Percentiles rank a stretch among this genome's conserved stretches.
Conservation (phyloP, 2,329 filamentous ascomycete species). For the Ilyonectria destructans region DNA sequence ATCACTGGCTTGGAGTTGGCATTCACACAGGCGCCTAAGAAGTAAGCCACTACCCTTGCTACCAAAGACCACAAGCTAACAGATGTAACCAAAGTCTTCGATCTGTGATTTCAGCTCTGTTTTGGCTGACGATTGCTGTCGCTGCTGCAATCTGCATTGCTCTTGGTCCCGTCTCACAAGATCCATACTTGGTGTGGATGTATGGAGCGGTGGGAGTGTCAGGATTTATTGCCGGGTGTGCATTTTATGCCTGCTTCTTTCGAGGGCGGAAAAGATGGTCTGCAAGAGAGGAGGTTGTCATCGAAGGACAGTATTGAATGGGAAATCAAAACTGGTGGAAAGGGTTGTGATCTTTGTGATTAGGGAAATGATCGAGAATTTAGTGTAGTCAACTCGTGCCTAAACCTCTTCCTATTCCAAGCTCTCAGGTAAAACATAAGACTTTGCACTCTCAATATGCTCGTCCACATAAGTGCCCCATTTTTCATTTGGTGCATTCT, state of each 20-base stretch:
- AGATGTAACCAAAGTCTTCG: slow-evolving; percentile 11
- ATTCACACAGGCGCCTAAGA: slow-evolving; percentile 33
- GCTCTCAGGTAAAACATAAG: no score
- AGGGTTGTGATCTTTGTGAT: no score
- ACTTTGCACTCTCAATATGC: no score
- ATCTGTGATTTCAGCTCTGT: slow-evolving; percentile 29
- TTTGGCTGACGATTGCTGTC: slow-evolving; percentile 34
- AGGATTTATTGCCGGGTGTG: slow-evolving; percentile 29
- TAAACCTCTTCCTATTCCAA: no score
- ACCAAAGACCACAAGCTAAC: not conserved
- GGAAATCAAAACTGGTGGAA: not conserved
- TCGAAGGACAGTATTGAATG: slow-evolving; percentile 15
- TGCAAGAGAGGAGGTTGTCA: slow-evolving; percentile 9
- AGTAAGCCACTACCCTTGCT: not conserved
- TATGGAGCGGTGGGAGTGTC: slow-evolving; percentile 33
- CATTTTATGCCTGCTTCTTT: slow-evolving; percentile 30
- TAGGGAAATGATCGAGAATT: no score
- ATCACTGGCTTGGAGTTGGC: slow-evolving; percentile 33
- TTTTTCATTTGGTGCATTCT: no score
- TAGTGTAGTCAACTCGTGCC: no score
- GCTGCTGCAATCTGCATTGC: slow-evolving; percentile 36
- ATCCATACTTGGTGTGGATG: slow-evolving; percentile 37
- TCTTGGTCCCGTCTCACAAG: slow-evolving; percentile 29
- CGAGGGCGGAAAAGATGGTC: slow-evolving; percentile 12
- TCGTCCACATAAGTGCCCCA: no score